phyloP scores from a whole-genome alignment of 805 yeast genomes.

The Candida germanica region DNA sequence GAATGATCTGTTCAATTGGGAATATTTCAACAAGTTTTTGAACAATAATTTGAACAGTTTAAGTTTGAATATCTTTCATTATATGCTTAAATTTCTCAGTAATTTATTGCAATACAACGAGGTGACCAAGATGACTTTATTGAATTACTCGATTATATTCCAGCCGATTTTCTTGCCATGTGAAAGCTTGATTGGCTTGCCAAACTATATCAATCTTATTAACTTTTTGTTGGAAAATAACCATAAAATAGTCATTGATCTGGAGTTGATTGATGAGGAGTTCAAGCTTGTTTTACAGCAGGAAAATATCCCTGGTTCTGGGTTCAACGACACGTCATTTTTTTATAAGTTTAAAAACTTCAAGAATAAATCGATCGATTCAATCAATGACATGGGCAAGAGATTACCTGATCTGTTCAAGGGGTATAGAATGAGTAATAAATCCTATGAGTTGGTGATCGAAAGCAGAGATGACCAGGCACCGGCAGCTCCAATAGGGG shows the following conservation, averaged over 20 bases:
- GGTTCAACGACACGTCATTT: conserved; percentile 2
- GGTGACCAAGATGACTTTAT: conserved; percentile 26
- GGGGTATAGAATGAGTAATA: conserved; percentile 11
- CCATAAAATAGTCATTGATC: conserved; percentile 2
- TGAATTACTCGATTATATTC: conserved; percentile 28
- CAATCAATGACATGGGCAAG: conserved; percentile 12
- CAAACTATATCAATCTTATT: conserved; percentile 16
- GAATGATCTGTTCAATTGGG: conserved; percentile 5
- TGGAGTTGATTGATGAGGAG: conserved; percentile 1
- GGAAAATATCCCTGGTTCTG: background rate
- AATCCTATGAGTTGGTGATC: conserved; percentile 3
- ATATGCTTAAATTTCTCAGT: conserved; percentile 14
- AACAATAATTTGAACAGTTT: conserved; percentile 1
- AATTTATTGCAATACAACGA: conserved; percentile 16
- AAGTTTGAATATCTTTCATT: conserved; percentile 9
- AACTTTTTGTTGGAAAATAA: conserved; percentile 17
- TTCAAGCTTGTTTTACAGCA: conserved; percentile 2
- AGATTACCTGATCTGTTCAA: conserved; percentile 5
- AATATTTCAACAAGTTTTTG: conserved; percentile 6
- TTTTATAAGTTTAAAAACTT: conserved; percentile 13
- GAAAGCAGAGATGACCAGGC: background rate
- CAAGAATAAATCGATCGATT: conserved; percentile 14
- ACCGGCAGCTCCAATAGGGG: background rate
- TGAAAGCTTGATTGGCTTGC: conserved; percentile 14
- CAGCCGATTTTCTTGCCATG: conserved; percentile 28